Evolutionary conservation across 257 asterid genomes (phyloP).

Genomic region (Oldenlandia corymbosa): DNA sequence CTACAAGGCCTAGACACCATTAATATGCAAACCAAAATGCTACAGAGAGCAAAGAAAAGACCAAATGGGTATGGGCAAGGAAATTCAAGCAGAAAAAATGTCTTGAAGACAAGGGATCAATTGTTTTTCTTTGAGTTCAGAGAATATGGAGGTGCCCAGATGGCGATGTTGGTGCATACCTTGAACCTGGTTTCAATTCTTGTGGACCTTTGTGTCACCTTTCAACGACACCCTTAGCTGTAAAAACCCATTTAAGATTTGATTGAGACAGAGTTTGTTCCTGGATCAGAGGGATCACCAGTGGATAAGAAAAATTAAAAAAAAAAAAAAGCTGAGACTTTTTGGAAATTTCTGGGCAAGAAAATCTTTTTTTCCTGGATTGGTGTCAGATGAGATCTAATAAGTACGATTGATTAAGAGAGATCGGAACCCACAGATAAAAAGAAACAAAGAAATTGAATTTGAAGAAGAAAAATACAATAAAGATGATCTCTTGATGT

Average conservation of each 20-base stretch:
- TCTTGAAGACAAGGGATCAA: constrained; percentile 46
- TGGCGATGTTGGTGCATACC: constrained; percentile 48
- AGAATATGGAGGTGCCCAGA: constrained; percentile 51
- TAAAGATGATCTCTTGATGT: neutral
- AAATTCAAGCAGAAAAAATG: constrained; percentile 30
- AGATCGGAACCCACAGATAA: constrained; percentile 17
- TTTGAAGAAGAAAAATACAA: constrained; percentile 1
- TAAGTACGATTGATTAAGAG: constrained; percentile 31
- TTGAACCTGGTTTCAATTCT: constrained; percentile 71
- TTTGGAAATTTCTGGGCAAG: constrained; percentile 39
- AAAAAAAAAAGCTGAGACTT: constrained; percentile 27
- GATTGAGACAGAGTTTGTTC: constrained; percentile 96
- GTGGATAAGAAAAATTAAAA: constrained; percentile 47
- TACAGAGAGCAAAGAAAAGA: constrained; percentile 23
- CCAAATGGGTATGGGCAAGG: constrained; percentile 77
- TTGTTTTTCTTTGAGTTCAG: constrained; percentile 47
- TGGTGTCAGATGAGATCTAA: constrained; percentile 85
- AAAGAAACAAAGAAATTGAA: too few relatives aligned
- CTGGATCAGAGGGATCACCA: constrained; percentile 52
- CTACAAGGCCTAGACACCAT: constrained; percentile 71
- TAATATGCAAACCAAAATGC: constrained; percentile 36
- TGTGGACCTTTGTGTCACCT: constrained; percentile 75
- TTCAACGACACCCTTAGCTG: constrained; percentile 79
- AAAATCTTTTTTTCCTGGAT: constrained; percentile 27
- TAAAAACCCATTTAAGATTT: constrained; percentile 65